Conservation (phyloP, 1,284 basidiomycete species). For the Trichosporon coremiiforme region DNA sequence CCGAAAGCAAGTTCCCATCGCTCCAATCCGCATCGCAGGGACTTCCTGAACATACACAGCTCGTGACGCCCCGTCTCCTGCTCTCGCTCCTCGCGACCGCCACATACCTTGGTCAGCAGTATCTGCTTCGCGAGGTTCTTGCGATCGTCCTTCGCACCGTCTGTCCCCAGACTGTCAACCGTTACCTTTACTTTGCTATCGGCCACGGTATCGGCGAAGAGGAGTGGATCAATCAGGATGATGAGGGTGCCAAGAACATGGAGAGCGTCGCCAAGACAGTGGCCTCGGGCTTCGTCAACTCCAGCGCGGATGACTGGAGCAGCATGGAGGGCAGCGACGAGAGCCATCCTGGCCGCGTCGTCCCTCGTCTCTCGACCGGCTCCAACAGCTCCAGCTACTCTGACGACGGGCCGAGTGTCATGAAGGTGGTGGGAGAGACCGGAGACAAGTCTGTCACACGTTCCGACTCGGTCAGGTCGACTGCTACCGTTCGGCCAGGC, state of each 20-base stretch:
- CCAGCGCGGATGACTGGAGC: slow-evolving; percentile 10
- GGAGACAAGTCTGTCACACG: slow-evolving; percentile 16
- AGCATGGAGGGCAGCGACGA: not conserved
- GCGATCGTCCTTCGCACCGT: slow-evolving; percentile 71
- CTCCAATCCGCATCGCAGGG: slow-evolving; percentile 65
- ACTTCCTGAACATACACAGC: slow-evolving; percentile 63
- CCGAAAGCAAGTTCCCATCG: slow-evolving; percentile 62
- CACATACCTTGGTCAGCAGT: slow-evolving; percentile 80
- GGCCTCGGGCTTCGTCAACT: slow-evolving; percentile 26
- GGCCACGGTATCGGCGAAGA: slow-evolving; percentile 68
- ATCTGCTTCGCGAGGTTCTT: slow-evolving; percentile 73
- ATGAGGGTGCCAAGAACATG: slow-evolving; percentile 68
- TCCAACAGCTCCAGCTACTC: slow-evolving; percentile 21
- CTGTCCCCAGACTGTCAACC: slow-evolving; percentile 73
- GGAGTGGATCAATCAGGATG: slow-evolving; percentile 57
- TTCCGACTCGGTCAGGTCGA: slow-evolving; percentile 24
- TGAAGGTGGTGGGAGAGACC: slow-evolving; percentile 20
- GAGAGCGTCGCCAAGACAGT: slow-evolving; percentile 67
- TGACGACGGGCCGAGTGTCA: slow-evolving; percentile 25
- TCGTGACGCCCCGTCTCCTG: slow-evolving; percentile 77
- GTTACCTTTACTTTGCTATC: slow-evolving; percentile 80
- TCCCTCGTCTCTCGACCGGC: slow-evolving; percentile 28
- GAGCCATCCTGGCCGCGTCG: not conserved
- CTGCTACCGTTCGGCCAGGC: slow-evolving; percentile 22
- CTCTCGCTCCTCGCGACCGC: slow-evolving; percentile 83